Base-by-base conservation (phyloP, 1,284 basidiomycete species). In the Sporisorium iseilematis-ciliati region DNA sequence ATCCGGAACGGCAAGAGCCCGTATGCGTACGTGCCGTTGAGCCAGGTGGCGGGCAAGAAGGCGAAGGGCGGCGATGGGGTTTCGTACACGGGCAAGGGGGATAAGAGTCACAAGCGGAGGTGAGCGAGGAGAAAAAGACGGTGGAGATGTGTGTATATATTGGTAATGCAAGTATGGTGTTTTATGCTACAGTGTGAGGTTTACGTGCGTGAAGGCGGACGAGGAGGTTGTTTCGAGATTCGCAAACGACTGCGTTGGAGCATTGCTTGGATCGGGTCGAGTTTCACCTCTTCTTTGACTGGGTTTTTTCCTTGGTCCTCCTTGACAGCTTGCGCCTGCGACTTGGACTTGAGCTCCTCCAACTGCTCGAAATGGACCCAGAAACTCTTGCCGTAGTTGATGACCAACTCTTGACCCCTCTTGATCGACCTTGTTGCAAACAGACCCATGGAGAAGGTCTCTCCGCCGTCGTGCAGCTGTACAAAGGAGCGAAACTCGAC, bases 301-400 rank as follows among this genome's bases (percentile, higher is more conserved):
- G 18, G 26, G 8, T 2, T 7, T 3, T 18, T 18, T 7, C 18
- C 26, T n/a, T 31, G 14, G 0, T 48, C 48, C n/a, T 20, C 8
- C 6, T 33, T 48, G 16, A 26, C 46, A 29, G 16, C 7, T 20
- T 49, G 7, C 4, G 10, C 8, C 16, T 33, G n/a, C 5, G 26
- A n/a, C 21, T 33, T 33, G 16, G 21, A 26, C 10, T 41, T 41
- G 14, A 63, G 25, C 35, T 61, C 23, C 1, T 16, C 8, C 3
- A 74, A 48, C 21, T 74, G 65, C 4, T 68, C 65, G n/a, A 45
- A 41, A 50, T 75, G 72, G 21, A 61, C 25, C 94, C 94, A 95
- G 90, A 92, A 96, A n/a, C 89, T 88, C 81, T 95, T 95, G n/a
- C 94, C 94, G 82, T 97, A 97, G 23, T 91, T 93, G 35, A 96